Evolutionary conservation across 2,329 filamentous ascomycete genomes (phyloP), one percentile per base, ranked within the genome.

Genomic region (Nemania diffusa): DNA sequence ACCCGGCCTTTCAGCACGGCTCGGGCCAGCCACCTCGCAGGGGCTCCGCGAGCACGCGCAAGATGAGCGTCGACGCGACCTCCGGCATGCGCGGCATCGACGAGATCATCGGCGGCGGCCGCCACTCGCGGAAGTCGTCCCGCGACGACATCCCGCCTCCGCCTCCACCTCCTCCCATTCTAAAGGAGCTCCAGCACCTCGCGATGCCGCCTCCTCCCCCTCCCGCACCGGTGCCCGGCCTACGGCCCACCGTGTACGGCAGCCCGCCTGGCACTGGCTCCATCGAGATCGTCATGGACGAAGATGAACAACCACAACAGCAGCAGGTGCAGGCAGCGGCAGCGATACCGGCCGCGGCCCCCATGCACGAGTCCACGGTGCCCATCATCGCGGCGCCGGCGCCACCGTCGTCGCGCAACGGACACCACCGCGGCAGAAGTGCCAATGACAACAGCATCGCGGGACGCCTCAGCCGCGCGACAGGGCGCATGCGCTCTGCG

Each of bases 271-370:
- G 82, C 7, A 84, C 86, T 0, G 87, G 85, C 4, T 85, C 88
- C 73, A 90, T 91, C 70, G 88, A 91, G 75, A 88, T 91, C 68
- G 87, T 91, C 57, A 88, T 89, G 84, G 88, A 90, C 70, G 86
- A 88, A 1, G 85, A 88, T 5, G 83, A n/a, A n/a, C n/a, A n/a
- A n/a, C n/a, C n/a, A n/a, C n/a, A 86, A 20, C 72, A 75, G 62
- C 40, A 67, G 62, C 15, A 46, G 22, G 57, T 22, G 5, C 22
- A 24, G 44, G 40, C 6, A 2, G 24, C 20, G 9, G 15, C 34
- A 1, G 20, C 26, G 22, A 32, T 70, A 2, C 71, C 79, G 13
- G 69, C 75, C 13, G 79, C 79, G 8, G 76, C 78, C 1, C 81
- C 80, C 1, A 80, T 81, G 55, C 72, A 74, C 65, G 83, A 85